These are phyloP conservation scores for Debaryomyces prosopidis DNA, from an alignment of 805 yeast species.

Conservation along the genomic window DNA sequence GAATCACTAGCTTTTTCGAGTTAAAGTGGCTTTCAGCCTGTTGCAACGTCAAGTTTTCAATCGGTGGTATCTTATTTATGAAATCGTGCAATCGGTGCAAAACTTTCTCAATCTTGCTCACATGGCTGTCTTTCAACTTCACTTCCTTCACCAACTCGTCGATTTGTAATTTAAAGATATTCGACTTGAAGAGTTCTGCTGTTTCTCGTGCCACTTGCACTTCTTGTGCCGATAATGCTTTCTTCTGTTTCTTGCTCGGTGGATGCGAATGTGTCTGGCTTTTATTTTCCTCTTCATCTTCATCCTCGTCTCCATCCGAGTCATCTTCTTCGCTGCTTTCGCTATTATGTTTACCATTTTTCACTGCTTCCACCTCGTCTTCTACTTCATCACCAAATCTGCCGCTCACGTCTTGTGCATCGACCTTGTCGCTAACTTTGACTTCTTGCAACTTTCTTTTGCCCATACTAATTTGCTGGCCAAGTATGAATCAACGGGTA, in stretches of 20 bases:
- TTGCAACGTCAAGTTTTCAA: conserved; percentile 49
- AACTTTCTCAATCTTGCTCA: conserved; percentile 67
- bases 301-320: conserved; percentile 10
- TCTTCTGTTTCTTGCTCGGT: conserved; percentile 35
- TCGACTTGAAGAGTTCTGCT: conserved; percentile 90
- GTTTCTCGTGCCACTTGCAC: conserved; percentile 91
- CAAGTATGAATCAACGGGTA: not conserved
- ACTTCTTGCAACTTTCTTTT: conserved; percentile 23
- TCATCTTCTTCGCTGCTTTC: conserved; percentile 15
- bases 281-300: conserved; percentile 3
- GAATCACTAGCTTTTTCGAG: conserved; percentile 59
- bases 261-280: conserved; percentile 6
- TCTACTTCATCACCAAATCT: conserved; percentile 29
- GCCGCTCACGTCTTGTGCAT: conserved; percentile 8
- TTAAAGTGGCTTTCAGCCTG: conserved; percentile 60
- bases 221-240: conserved; percentile 68
- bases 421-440: conserved; percentile 2
- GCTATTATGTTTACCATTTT: conserved; percentile 4
- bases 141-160: conserved; percentile 87
- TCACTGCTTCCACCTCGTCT: conserved; percentile 9
- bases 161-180: conserved; percentile 91
- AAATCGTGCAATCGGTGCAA: conserved; percentile 71
- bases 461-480: conserved; percentile 16
- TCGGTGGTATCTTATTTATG: conserved; percentile 63
- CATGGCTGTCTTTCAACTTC: conserved; percentile 67